A percentile compares a stretch with the other conserved stretches of the same genome.
phyloP scores from a whole-genome alignment of 257 asterid genomes.

The Solanum gandarillasii region DNA sequence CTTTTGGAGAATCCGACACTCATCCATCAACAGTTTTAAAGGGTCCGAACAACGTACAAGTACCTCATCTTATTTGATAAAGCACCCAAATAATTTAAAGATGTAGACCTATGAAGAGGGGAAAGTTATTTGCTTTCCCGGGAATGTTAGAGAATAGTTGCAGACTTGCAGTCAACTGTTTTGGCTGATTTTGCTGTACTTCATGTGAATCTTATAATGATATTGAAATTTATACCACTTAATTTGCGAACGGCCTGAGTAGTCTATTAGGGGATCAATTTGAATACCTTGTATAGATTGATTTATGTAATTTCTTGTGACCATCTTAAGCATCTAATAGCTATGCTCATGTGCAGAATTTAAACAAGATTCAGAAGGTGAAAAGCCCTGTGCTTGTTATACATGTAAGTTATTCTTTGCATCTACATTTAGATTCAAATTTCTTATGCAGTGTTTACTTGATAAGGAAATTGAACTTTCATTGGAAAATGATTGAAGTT shows the following conservation, averaged over 20 bases:
- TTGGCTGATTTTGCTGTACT: background rate
- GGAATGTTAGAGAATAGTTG: background rate
- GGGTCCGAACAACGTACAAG: background rate
- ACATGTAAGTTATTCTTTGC: conserved; percentile 61
- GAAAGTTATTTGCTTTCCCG: background rate
- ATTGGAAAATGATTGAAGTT: background rate
- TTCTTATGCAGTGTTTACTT: background rate
- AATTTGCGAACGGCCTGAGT: background rate
- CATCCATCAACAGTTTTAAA: background rate
- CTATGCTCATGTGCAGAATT: conserved; percentile 57
- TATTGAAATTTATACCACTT: background rate
- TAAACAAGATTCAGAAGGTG: conserved; percentile 84
- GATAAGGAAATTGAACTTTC: background rate
- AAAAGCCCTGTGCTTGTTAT: conserved; percentile 89
- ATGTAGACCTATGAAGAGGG: background rate
- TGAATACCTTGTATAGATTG: background rate
- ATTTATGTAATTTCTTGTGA: background rate
- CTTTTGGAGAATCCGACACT: background rate
- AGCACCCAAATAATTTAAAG: background rate
- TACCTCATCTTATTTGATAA: background rate
- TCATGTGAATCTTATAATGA: background rate
- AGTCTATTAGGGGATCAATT: background rate
- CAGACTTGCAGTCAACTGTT: background rate
- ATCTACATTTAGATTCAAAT: background rate
- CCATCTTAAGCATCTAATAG: background rate